Evolutionary conservation across 371 early-diverging fungal genomes (phyloP).

Genomic region (Chytridium lagenaria): DNA sequence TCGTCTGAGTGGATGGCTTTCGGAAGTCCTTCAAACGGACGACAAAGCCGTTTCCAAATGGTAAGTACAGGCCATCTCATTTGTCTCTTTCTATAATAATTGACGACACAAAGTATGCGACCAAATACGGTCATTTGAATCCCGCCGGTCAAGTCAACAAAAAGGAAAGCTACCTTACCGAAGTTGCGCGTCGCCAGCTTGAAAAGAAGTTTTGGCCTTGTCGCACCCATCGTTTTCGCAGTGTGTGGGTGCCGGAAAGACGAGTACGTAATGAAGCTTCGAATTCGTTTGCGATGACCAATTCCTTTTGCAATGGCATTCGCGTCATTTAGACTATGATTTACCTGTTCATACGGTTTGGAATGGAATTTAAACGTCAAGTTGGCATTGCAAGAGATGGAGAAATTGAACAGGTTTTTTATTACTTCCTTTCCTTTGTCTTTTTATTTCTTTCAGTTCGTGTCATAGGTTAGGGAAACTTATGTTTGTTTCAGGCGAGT

Average conservation of each 20-base stretch:
- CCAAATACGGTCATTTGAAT: neutral
- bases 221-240: neutral
- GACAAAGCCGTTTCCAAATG: constrained; percentile 5
- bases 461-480: too few species aligned
- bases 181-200: constrained; percentile 7
- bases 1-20: constrained; percentile 3
- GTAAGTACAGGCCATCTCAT: constrained; percentile 5
- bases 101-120: neutral
- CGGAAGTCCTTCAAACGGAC: constrained; percentile 10
- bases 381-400: constrained; percentile 22
- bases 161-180: neutral
- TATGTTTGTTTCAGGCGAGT: neutral
- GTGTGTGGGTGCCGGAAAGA: neutral
- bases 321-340: constrained; percentile 15
- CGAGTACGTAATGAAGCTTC: constrained; percentile 5
- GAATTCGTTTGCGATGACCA: neutral
- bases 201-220: constrained; percentile 1
- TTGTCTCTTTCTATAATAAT: neutral
- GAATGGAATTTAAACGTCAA: constrained; percentile 28
- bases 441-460: too few species aligned
- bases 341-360: neutral
- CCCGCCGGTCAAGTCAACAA: neutral
- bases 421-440: neutral
- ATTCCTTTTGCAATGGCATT: constrained; percentile 19
- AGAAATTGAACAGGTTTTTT: constrained; percentile 18